Conservation (phyloP, 805 yeast genomes). For the Monosporozyma yasuniensis region DNA sequence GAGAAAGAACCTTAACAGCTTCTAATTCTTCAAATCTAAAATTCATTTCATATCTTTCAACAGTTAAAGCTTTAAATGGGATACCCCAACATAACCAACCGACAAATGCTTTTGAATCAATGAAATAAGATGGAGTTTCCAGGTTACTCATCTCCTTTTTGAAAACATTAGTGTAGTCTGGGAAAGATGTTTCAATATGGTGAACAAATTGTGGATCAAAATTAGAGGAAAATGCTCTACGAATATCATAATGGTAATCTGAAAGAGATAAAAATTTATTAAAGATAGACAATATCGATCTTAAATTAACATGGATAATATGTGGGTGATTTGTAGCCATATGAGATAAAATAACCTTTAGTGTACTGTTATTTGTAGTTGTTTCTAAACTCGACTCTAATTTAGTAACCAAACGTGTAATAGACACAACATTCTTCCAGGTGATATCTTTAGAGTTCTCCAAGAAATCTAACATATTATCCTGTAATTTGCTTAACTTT, state of each 20-base stretch:
- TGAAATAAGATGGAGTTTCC: conserved; percentile 40
- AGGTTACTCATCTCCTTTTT: conserved; percentile 43
- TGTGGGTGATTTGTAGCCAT: conserved; percentile 59
- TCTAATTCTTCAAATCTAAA: conserved; percentile 37
- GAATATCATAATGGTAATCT: conserved; percentile 39
- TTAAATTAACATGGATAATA: conserved; percentile 51
- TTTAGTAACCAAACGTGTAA: conserved; percentile 41
- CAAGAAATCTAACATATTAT: conserved; percentile 22
- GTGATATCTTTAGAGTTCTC: conserved; percentile 20
- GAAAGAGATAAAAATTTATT: conserved; percentile 40
- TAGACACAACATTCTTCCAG: conserved; percentile 52
- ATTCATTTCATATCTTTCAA: conserved; percentile 24
- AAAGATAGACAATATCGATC: conserved; percentile 47
- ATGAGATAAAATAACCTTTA: conserved; percentile 38
- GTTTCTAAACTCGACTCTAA: conserved; percentile 50
- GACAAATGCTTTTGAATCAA: conserved; percentile 46
- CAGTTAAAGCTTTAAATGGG: conserved; percentile 34
- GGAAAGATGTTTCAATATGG: conserved; percentile 36
- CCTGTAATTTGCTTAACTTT: conserved; percentile 38
- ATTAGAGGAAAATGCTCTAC: conserved; percentile 35
- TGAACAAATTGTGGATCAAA: conserved; percentile 36
- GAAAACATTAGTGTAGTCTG: conserved; percentile 36
- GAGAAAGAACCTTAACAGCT: conserved; percentile 38
- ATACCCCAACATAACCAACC: conserved; percentile 79
- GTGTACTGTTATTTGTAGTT: conserved; percentile 32